Conservation (phyloP, 1,139 yeast genomes). For the Kodamaea derodonti region DNA sequence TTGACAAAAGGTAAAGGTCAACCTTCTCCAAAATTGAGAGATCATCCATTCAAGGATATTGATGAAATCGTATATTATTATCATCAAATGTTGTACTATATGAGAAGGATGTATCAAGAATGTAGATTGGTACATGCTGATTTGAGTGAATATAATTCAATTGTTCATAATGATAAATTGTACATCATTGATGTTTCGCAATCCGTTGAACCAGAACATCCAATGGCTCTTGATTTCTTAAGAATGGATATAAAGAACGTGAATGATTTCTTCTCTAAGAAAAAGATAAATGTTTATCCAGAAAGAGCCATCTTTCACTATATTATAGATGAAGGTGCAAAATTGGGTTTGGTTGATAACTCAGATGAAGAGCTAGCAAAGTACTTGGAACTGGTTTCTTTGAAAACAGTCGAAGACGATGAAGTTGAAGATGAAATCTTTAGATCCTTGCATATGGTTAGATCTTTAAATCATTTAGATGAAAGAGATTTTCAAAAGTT, state of each 20-base stretch:
- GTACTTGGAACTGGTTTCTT: constrained; percentile 45
- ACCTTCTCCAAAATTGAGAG: constrained; percentile 86
- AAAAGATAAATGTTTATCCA: constrained; percentile 70
- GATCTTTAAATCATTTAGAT: constrained; percentile 67
- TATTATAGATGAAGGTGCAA: constrained; percentile 46
- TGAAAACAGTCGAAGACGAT: constrained; percentile 50
- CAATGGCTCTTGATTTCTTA: constrained; percentile 89
- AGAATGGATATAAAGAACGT: constrained; percentile 97
- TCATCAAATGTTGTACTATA: constrained; percentile 74
- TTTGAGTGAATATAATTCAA: constrained; percentile 88
- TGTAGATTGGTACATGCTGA: constrained; percentile 96
- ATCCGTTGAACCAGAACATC: constrained; percentile 97
- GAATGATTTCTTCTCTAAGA: constrained; percentile 74
- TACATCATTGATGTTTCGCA: constrained; percentile 97
- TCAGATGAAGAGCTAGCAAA: constrained; percentile 36
- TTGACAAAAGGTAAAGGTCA: constrained; percentile 72
- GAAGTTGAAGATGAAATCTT: constrained; percentile 81
- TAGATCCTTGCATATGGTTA: constrained; percentile 79
- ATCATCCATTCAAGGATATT: constrained; percentile 63
- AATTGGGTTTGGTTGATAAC: constrained; percentile 33
- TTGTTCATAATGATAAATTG: constrained; percentile 75
- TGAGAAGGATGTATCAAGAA: constrained; percentile 81
- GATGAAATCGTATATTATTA: constrained; percentile 69
- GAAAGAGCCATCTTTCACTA: constrained; percentile 80
- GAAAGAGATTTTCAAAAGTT: constrained; percentile 88